Evolutionary conservation across 371 early-diverging fungal species (phyloP), one percentile per base, ranked within the genome.

Genomic region (Lichtheimia hyalospora): DNA sequence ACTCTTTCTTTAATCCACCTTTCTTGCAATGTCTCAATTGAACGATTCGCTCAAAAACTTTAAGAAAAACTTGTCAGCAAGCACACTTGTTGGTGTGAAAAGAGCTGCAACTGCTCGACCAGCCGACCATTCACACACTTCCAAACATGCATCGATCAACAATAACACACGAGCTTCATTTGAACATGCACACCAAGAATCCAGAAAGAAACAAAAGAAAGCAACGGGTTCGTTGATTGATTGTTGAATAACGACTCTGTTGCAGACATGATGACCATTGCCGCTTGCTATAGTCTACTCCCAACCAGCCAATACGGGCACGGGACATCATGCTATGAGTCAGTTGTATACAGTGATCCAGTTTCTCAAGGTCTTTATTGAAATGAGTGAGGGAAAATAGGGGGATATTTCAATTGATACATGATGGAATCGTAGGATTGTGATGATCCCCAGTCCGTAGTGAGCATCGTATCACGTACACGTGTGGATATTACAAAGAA

Each of bases 401-500:
- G 20, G 46, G 23, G 41, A 27, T 58, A 60, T 54, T 34, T 7
- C 3, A 18, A 60, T 3, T 39, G 18, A 59, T 39, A 40, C 25
- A 25, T 25, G 4, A 14, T 63, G 60, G 57, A 27, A 61, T n/a
- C n/a, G n/a, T 62, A 88, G 84, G 73, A 82, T 48, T 68, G 78
- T 50, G 79, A 88, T 60, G 68, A 77, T 20, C 89, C 92, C 2
- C 88, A 89, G 55, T 79, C 89, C 10, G 71, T 79, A 0, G 82
- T 85, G 14, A 89, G 89, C 57, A 79, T 92, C 62, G 71, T 71
- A 23, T 68, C 78, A 34, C 78, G 87, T 44, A 70, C 82, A 27
- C 73, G 75, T 56, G 82, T 86, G 6, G 88, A 90, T 57, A 80
- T 92, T 48, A 61, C 67, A 39, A 77, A 76, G 10, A 84, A 85